Conservation (phyloP, 257 asterid species). For the Scutellaria minor region DNA sequence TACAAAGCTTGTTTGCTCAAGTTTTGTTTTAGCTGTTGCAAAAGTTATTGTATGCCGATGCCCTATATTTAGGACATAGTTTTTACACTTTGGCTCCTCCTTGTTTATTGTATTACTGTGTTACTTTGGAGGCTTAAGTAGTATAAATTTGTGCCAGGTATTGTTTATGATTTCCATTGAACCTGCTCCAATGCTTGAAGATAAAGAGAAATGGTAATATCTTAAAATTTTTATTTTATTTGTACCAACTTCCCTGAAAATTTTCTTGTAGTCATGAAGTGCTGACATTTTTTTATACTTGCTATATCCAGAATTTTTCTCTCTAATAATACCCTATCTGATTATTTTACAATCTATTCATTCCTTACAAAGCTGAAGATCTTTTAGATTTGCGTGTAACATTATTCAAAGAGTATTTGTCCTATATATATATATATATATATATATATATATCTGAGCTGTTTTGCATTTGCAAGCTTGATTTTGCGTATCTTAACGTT, state of each 20-base stretch:
- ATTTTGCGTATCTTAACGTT: conserved; percentile 25
- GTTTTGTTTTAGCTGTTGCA: conserved; percentile 16
- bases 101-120: conserved; percentile 23
- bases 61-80: conserved; percentile 6
- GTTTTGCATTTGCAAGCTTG: conserved; percentile 11
- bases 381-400: conserved; percentile 1
- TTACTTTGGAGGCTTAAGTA: conserved; percentile 40
- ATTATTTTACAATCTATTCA: conserved; percentile 5
- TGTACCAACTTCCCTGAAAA: conserved; percentile 27
- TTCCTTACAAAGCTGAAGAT: conserved; percentile 1
- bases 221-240: conserved; percentile 38
- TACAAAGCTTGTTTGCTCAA: conserved; percentile 2
- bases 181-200: conserved; percentile 99
- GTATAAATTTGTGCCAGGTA: conserved; percentile 64
- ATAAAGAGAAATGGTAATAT: conserved; percentile 92
- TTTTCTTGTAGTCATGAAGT: conserved; percentile 5
- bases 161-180: conserved; percentile 94
- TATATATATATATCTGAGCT: not conserved
- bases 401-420: not conserved
- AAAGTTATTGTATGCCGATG: too few relatives aligned
- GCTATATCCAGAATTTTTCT: not conserved
- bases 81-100: conserved; percentile 17
- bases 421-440: too few relatives aligned
- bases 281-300: conserved; percentile 16
- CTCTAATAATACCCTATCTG: conserved; percentile 5